These are phyloP conservation scores for Linnemannia hyalina DNA, from an alignment of 192 early-diverging fungal genomes.

Conservation along the genomic window DNA sequence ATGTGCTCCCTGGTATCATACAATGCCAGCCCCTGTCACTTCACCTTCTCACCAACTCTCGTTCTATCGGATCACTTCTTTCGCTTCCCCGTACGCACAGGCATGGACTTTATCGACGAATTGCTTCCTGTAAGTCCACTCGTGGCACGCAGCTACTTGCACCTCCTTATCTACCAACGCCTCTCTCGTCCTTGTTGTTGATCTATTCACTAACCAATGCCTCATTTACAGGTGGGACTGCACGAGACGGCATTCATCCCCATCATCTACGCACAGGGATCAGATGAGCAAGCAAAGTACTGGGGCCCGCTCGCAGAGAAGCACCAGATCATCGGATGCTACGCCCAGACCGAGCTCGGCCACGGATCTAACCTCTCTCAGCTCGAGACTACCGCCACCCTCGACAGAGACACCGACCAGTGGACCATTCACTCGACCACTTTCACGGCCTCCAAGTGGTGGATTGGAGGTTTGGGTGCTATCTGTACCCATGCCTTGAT, in stretches of 20 bases:
- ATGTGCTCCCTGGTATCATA: no score
- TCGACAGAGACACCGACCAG: slow-evolving; percentile 78
- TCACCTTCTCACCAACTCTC: background rate
- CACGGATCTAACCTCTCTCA: slow-evolving; percentile 75
- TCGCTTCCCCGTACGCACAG: slow-evolving; percentile 10
- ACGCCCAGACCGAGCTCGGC: slow-evolving; percentile 87
- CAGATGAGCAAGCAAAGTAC: slow-evolving; percentile 76
- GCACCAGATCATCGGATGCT: slow-evolving; percentile 86
- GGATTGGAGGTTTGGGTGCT: slow-evolving; percentile 83
- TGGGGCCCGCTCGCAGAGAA: slow-evolving; percentile 76
- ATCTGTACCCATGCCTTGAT: slow-evolving; percentile 82
- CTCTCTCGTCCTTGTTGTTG: background rate
- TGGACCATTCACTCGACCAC: slow-evolving; percentile 83
- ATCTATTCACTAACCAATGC: background rate
- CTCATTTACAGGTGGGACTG: slow-evolving; percentile 11
- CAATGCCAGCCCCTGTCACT: background rate
- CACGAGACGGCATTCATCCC: slow-evolving; percentile 78
- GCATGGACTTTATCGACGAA: slow-evolving; percentile 47
- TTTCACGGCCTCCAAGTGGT: slow-evolving; percentile 76
- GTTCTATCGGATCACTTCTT: background rate
- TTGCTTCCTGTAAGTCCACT: slow-evolving; percentile 25
- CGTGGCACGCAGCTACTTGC: background rate
- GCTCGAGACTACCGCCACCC: slow-evolving; percentile 85
- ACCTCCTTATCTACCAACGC: background rate
- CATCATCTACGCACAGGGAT: slow-evolving; percentile 76